phyloP scores from a whole-genome alignment of 2,329 filamentous ascomycete genomes.

The Penicillium brevicompactum region DNA sequence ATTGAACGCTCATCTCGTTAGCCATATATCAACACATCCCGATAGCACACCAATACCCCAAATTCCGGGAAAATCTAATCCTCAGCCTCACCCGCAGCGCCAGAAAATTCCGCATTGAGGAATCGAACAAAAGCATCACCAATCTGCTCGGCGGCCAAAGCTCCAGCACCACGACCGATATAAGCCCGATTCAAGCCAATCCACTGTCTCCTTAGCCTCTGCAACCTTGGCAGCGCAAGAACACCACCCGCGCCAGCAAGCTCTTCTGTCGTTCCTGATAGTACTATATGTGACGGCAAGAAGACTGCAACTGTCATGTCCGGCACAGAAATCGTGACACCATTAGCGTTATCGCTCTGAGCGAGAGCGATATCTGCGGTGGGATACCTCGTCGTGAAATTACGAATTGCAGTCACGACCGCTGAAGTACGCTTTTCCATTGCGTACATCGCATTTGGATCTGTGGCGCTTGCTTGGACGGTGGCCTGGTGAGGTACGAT shows the following conservation, averaged over 20 bases:
- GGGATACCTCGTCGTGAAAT: constrained; percentile 41
- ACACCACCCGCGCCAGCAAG: constrained; percentile 44
- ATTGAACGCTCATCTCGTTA: too few relatives aligned
- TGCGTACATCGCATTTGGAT: constrained; percentile 45
- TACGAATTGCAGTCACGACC: constrained; percentile 44
- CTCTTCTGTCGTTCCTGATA: constrained; percentile 43
- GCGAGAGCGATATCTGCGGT: constrained; percentile 41
- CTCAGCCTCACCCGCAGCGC: constrained; percentile 21
- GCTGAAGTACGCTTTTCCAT: constrained; percentile 47
- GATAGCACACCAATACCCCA: too few relatives aligned
- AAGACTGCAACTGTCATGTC: constrained; percentile 35
- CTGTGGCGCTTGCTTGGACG: constrained; percentile 41
- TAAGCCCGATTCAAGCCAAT: constrained; percentile 48
- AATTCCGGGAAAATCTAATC: not conserved
- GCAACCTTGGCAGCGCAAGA: constrained; percentile 45
- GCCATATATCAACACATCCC: too few relatives aligned
- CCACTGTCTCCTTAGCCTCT: constrained; percentile 49
- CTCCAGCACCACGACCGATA: constrained; percentile 36
- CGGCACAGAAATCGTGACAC: constrained; percentile 40
- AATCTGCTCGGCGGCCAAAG: constrained; percentile 37
- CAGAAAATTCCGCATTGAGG: constrained; percentile 47
- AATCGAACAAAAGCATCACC: constrained; percentile 50
- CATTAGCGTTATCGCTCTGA: constrained; percentile 25
- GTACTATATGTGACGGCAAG: constrained; percentile 41
- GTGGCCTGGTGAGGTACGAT: constrained; percentile 49